These are phyloP conservation scores for Dryas octopetala DNA, from an alignment of 306 rosid species.

Conservation along the genomic window DNA sequence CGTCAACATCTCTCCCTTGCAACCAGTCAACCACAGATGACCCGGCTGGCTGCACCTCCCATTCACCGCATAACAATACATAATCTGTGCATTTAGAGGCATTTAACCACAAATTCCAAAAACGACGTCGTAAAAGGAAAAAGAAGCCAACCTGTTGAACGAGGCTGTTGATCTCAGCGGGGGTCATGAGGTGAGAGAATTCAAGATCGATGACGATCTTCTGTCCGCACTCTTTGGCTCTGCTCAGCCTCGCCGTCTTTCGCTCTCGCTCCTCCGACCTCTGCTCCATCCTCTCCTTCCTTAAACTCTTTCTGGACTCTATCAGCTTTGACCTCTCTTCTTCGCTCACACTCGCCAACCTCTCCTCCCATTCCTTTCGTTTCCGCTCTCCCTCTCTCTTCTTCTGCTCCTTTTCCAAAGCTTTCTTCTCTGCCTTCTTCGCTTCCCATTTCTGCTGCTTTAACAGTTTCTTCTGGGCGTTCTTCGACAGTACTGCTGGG, in stretches of 20 bases:
- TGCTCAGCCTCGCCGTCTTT: conserved; percentile 53
- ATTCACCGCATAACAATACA: conserved; percentile 85
- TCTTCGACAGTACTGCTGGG: conserved; percentile 46
- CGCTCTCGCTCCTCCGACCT: conserved; percentile 53
- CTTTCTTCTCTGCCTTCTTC: conserved; percentile 85
- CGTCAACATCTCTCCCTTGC: conserved; percentile 65
- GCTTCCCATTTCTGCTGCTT: conserved; percentile 71
- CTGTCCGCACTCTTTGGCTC: conserved; percentile 59
- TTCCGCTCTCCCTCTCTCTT: conserved; percentile 57
- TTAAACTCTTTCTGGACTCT: conserved; percentile 55
- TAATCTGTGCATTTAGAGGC: conserved; percentile 42
- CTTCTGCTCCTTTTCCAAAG: conserved; percentile 60
- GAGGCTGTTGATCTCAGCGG: conserved; percentile 75
- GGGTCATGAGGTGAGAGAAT: conserved; percentile 72
- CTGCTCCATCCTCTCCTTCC: conserved; percentile 85
- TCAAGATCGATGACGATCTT: conserved; percentile 78
- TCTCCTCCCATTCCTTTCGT: conserved; percentile 86
- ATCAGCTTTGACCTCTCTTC: conserved; percentile 68
- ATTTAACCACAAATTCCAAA: too few species aligned
- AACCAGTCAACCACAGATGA: conserved; percentile 92
- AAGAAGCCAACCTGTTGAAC: conserved; percentile 64
- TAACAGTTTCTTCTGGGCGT: conserved; percentile 68
- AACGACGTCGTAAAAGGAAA: too few species aligned
- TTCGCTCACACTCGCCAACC: conserved; percentile 43
- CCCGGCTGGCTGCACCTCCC: conserved; percentile 69